These are phyloP conservation scores for Coprinellus aureogranulatus DNA, from an alignment of 768 basidiomycete genomes.

Conservation along the genomic window DNA sequence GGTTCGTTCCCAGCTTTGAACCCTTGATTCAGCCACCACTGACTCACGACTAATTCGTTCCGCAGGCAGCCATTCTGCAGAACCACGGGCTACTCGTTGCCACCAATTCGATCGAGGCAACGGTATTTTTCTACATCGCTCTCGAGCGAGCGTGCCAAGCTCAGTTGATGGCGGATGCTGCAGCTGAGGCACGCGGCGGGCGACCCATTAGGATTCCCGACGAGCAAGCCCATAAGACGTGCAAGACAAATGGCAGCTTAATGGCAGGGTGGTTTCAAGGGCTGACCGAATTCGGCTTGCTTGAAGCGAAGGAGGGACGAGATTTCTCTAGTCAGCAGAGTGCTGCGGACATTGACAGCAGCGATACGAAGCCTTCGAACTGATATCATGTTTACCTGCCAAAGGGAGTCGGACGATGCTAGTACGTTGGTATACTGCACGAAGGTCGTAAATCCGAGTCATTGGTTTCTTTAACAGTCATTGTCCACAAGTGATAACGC, in stretches of 20 bases:
- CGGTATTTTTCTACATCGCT: constrained; percentile 39
- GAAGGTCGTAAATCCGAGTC: no score
- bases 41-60: background rate
- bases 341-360: background rate
- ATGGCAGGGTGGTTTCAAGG: constrained; percentile 38
- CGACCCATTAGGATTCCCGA: constrained; percentile 23
- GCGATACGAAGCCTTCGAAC: background rate
- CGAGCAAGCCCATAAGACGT: constrained; percentile 27
- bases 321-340: background rate
- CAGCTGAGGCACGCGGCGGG: constrained; percentile 27
- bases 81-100: constrained; percentile 44
- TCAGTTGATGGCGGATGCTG: constrained; percentile 44
- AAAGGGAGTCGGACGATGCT: no score
- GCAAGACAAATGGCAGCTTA: constrained; percentile 22
- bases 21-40: constrained; percentile 3
- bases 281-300: constrained; percentile 33
- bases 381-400: background rate
- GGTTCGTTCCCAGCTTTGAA: constrained; percentile 12
- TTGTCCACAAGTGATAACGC: no score
- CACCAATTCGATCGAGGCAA: constrained; percentile 40
- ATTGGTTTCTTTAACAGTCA: no score
- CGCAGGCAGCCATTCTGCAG: constrained; percentile 39
- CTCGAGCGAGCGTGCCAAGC: constrained; percentile 47
- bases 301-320: constrained; percentile 33
- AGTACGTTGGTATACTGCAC: no score